Base-by-base conservation (phyloP, 169 alveolate genomes). In the Plasmodium knowlesi region DNA sequence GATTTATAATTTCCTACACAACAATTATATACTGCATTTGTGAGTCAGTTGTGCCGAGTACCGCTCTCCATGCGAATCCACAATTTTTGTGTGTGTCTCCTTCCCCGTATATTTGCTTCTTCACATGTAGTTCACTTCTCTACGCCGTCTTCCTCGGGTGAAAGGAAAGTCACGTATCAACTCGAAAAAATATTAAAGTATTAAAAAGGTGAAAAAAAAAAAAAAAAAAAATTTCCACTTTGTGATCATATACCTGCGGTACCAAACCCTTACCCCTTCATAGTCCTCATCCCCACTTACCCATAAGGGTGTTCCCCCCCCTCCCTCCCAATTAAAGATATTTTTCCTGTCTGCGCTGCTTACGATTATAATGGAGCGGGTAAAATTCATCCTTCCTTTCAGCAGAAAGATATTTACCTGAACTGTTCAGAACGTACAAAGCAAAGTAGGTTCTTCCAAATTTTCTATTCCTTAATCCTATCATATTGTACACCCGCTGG, bases 401-500 rank as follows among this genome's bases (percentile, higher is more conserved):
- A 25, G 73, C 34, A 46, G 28, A 79, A 4, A 73, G 54, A 34
- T 82, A 72, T 22, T 86, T 85, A 3, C 95, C 97, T 43, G 97
- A 79, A 43, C 97, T 97, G 61, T 96, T 83, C 79, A 89, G 57
- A 67, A 96, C 92, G 90, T 96, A 96, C 9, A 95, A 57, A 1
- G 98, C 97, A 54, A 96, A 86, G 34, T 95, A 93, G 5, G 98
- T 96, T 32, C 98, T 72, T n/a, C 98, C 98, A 82, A 95, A 96
- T 78, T 92, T 94, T 83, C 97, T 94, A 82, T 96, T 96, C 82
- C 97, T 93, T 32, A 96, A 72, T 0, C 98, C 98, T 5, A 96
- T 73, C 28, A 96, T 89, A n/a, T 57, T 72, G 39, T 70, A 67
- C 16, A 84, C 84, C 53, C 95, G 96, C 89, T 93, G 97, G 1